phyloP scores from a whole-genome alignment of 768 basidiomycete species.

The Calvatia gigantea region DNA sequence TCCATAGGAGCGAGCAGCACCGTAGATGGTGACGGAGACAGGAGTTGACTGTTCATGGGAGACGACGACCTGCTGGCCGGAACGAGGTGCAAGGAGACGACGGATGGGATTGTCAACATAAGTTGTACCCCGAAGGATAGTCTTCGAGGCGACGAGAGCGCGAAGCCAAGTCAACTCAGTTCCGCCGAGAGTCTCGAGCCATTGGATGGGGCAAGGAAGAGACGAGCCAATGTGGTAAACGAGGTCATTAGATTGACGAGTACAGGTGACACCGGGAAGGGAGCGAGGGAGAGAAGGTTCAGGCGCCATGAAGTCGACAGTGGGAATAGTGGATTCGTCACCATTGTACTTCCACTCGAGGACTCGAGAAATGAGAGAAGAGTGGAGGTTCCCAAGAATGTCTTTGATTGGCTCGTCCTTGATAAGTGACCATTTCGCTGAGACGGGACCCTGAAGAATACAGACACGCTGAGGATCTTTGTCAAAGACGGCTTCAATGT shows the following conservation, averaged over 20 bases:
- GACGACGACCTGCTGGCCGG: slow-evolving; percentile 75
- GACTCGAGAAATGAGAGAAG: slow-evolving; percentile 71
- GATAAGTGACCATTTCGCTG: slow-evolving; percentile 78
- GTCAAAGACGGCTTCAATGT: slow-evolving; percentile 98
- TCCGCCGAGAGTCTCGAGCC: slow-evolving; percentile 86
- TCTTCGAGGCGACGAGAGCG: slow-evolving; percentile 77
- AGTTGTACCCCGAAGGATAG: slow-evolving; percentile 80
- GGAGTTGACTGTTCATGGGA: slow-evolving; percentile 41
- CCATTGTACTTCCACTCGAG: slow-evolving; percentile 75
- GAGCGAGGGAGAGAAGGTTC: slow-evolving; percentile 32
- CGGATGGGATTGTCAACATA: slow-evolving; percentile 90
- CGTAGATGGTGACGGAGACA: slow-evolving; percentile 62
- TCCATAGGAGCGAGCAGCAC: slow-evolving; percentile 79
- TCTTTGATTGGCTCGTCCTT: slow-evolving; percentile 96
- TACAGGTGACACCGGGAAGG: slow-evolving; percentile 38
- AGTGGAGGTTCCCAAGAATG: slow-evolving; percentile 84
- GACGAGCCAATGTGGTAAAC: slow-evolving; percentile 46
- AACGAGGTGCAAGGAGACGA: slow-evolving; percentile 80
- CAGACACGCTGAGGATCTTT: slow-evolving; percentile 98
- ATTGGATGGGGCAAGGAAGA: slow-evolving; percentile 60
- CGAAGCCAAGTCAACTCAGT: slow-evolving; percentile 80
- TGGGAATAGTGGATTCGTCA: slow-evolving; percentile 72
- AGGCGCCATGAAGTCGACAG: slow-evolving; percentile 75
- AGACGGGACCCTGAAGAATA: slow-evolving; percentile 95
- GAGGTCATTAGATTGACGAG: slow-evolving; percentile 39